phyloP scores from a whole-genome alignment of 2,329 filamentous ascomycete genomes.

The Nothomitra cinnamomea region DNA sequence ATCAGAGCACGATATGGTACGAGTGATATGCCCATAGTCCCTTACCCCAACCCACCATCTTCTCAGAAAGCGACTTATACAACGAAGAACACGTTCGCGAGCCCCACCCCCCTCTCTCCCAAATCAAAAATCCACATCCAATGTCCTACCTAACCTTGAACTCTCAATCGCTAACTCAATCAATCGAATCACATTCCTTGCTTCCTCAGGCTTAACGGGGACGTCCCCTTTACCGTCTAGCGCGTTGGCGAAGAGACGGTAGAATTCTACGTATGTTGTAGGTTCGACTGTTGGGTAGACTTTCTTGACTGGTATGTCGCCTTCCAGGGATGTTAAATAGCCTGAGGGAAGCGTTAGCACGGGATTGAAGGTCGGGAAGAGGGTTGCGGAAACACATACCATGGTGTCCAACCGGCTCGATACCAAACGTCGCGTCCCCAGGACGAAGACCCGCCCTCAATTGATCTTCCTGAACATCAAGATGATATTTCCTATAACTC shows the following conservation, averaged over 20 bases:
- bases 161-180: conserved; percentile 39
- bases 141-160: conserved; percentile 32
- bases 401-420: conserved; percentile 40
- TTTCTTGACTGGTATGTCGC: conserved; percentile 33
- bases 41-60: too few relatives aligned
- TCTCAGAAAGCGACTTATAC: too few relatives aligned
- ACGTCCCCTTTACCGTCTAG: conserved; percentile 34
- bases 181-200: conserved; percentile 35
- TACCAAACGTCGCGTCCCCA: conserved; percentile 44
- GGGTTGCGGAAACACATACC: conserved; percentile 25
- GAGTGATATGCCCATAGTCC: too few relatives aligned
- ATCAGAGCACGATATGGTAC: too few relatives aligned
- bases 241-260: conserved; percentile 36
- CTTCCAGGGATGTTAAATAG: conserved; percentile 30
- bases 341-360: conserved; percentile 26
- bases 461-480: conserved; percentile 64
- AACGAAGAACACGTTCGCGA: too few relatives aligned
- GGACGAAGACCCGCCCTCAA: conserved; percentile 46
- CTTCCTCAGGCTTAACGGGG: conserved; percentile 36
- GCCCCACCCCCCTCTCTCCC: too few relatives aligned
- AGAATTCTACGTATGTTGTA: conserved; percentile 52
- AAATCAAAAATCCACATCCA: conserved; percentile 14
- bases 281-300: conserved; percentile 42
- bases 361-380: background rate
- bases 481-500: conserved; percentile 52